These are phyloP conservation scores for Takashimella koratensis DNA, from an alignment of 1,284 basidiomycete species.

Conservation along the genomic window DNA sequence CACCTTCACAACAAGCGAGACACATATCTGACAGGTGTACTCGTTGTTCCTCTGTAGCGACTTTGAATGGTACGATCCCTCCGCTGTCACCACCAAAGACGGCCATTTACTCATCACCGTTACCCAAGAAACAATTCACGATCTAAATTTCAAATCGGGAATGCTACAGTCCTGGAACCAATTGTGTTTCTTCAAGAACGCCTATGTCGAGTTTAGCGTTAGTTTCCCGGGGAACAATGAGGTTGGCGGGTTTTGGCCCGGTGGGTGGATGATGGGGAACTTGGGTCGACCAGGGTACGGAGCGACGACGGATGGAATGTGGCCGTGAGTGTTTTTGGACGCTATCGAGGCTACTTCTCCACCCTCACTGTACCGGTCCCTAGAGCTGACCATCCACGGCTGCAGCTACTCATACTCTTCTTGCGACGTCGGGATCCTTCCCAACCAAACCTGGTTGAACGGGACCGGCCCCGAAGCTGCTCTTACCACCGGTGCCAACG, in stretches of 20 bases:
- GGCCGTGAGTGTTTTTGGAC: slow-evolving; percentile 50
- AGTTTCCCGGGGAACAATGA: slow-evolving; percentile 38
- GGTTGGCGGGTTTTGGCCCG: slow-evolving; percentile 54
- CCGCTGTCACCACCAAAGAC: slow-evolving; percentile 68
- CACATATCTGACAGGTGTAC: not conserved
- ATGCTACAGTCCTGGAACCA: slow-evolving; percentile 56
- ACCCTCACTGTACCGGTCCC: no score
- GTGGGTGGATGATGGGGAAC: slow-evolving; percentile 52
- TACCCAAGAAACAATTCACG: slow-evolving; percentile 62
- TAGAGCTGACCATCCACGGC: no score
- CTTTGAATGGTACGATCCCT: slow-evolving; percentile 63
- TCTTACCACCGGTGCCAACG: slow-evolving; percentile 38
- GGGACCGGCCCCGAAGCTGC: slow-evolving; percentile 44
- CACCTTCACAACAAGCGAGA: not conserved
- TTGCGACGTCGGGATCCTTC: slow-evolving; percentile 37
- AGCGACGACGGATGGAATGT: slow-evolving; percentile 74
- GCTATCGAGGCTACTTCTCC: no score
- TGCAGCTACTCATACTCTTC: slow-evolving; percentile 41
- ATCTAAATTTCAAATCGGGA: slow-evolving; percentile 65
- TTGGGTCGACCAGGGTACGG: slow-evolving; percentile 51
- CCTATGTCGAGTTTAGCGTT: slow-evolving; percentile 44
- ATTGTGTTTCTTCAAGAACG: slow-evolving; percentile 47
- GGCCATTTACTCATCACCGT: slow-evolving; percentile 82
- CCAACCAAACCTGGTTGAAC: slow-evolving; percentile 38
- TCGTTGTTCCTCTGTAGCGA: slow-evolving; percentile 23